phyloP scores from a whole-genome alignment of 2,329 filamentous ascomycete species.

The Fusarium odoratissimum region DNA sequence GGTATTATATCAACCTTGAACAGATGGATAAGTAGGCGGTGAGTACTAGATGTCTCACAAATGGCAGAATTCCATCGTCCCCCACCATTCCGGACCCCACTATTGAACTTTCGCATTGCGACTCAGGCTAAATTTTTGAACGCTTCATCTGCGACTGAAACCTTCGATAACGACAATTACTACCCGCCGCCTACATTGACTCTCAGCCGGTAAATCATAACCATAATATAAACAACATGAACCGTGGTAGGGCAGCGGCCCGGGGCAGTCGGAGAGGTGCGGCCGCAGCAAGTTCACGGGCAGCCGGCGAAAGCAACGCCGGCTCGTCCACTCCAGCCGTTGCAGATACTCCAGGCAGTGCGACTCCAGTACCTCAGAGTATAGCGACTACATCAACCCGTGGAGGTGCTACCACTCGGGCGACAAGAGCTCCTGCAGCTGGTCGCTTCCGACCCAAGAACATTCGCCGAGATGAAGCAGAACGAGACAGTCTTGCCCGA shows the following conservation, averaged over 20 bases:
- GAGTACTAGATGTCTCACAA: not conserved
- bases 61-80: constrained; percentile 47
- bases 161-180: constrained; percentile 2
- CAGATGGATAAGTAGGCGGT: constrained; percentile 26
- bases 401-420: constrained; percentile 50
- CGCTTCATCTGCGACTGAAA: constrained; percentile 31
- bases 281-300: constrained; percentile 42
- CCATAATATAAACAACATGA: constrained; percentile 42
- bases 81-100: constrained; percentile 50
- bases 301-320: constrained; percentile 35
- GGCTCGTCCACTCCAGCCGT: constrained; percentile 25
- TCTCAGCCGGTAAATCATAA: not conserved
- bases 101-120: constrained; percentile 32
- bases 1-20: not conserved
- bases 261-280: constrained; percentile 50
- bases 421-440: constrained; percentile 50
- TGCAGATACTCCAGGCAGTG: constrained; percentile 32
- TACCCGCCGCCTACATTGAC: not conserved
- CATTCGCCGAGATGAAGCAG: constrained; percentile 62
- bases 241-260: constrained; percentile 48
- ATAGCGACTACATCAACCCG: constrained; percentile 46
- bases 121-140: constrained; percentile 44
- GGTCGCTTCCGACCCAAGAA: constrained; percentile 62
- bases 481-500: constrained; percentile 59
- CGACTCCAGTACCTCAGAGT: constrained; percentile 27